Base-by-base conservation (phyloP, 2,329 filamentous ascomycete species). In the Penicillium sclerotigenum region DNA sequence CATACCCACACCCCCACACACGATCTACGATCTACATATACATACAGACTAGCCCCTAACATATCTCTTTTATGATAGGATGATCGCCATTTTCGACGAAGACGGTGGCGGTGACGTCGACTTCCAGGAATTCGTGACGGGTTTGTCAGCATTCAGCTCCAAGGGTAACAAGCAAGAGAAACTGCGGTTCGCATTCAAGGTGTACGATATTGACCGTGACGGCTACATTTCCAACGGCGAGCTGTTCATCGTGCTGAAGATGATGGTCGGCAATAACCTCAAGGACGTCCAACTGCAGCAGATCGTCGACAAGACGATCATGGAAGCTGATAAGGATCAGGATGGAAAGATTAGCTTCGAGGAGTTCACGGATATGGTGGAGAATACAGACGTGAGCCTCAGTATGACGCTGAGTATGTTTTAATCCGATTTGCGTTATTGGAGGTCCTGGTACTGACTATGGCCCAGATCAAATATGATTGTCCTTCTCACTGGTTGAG, bases 121-220 rank as follows among this genome's bases (percentile, higher is more conserved):
- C 76, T 99, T 99, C 77, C 91, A 97, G 72, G 94, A 99, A 77
- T 99, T 99, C 74, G 94, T 99, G 10, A 91, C 90, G 1, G 94
- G 94, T 5, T 84, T 99, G 46, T 93, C 88, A 65, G 94, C 94
- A 38, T 99, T 99, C 82, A 94, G 89, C 73, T 92, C 89, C 78
- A 97, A 97, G 79, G 94, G 94, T 60, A 97, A 97, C 80, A 97
- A 99, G 81, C 91, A 97, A 77, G 93, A 99, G 80, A 99, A 99
- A 81, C 83, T 97, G 63, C 87, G 86, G 52, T 99, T 99, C 72
- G 94, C 94, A 42, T 99, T 99, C 85, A 96, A 97, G 77, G 94
- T 99, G 59, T 99, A 99, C 81, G 94, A 99, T 75, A 97, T 99
- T 71, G 94, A 99, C 77, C 90, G 94, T 58, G 94, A 99, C 75